Evolutionary conservation across 441 rosid species (phyloP).

Genomic region (Capsella rubella): DNA sequence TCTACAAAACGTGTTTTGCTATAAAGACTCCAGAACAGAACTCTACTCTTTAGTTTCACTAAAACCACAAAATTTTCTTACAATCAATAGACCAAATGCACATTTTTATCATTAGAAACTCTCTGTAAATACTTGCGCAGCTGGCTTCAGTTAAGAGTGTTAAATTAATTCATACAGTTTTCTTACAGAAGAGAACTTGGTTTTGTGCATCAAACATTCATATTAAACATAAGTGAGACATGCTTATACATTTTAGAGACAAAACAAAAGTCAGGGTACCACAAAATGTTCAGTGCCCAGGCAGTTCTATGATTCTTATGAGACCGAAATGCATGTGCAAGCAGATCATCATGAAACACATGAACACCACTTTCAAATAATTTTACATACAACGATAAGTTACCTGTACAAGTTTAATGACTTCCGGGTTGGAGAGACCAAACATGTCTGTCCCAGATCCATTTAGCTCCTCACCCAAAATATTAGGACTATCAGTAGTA

Average conservation of each 20-base stretch:
- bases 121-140: constrained; percentile 15
- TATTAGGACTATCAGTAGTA: constrained; percentile 48
- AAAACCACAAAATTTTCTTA: background rate
- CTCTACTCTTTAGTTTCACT: constrained; percentile 6
- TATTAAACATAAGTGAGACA: background rate
- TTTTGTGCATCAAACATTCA: background rate
- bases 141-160: constrained; percentile 1
- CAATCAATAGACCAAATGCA: constrained; percentile 3
- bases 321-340: constrained; percentile 1
- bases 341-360: background rate
- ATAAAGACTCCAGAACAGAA: background rate
- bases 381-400: constrained; percentile 21
- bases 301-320: constrained; percentile 1
- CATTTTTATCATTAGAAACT: constrained; percentile 1
- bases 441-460: constrained; percentile 84
- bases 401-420: constrained; percentile 80
- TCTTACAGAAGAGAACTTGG: background rate
- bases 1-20: background rate
- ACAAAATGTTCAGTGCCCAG: background rate
- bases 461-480: constrained; percentile 47
- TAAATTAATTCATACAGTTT: background rate
- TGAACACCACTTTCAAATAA: constrained; percentile 5
- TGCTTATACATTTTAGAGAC: constrained; percentile 7
- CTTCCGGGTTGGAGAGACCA: constrained; percentile 90
- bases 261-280: background rate